Evolutionary conservation across 371 early-diverging fungal genomes (phyloP).

Genomic region (Apophysomyces variabilis): DNA sequence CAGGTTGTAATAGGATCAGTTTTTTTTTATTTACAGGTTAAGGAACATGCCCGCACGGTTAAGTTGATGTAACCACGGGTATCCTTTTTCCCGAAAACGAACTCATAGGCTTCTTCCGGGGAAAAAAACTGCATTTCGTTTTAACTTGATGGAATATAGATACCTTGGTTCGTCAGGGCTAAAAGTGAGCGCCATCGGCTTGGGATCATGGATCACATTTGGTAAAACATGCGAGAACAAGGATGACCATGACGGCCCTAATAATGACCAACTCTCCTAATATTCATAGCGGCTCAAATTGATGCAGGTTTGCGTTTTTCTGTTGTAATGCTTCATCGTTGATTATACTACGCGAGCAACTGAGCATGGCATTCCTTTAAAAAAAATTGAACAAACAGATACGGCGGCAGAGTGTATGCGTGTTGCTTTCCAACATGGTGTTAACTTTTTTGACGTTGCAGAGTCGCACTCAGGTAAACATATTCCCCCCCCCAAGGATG

Average conservation of each 20-base stretch:
- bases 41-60: too few species aligned
- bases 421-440: constrained; percentile 39
- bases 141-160: constrained; percentile 74
- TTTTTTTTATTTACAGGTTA: too few species aligned
- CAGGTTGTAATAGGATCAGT: too few species aligned
- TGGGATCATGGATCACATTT: constrained; percentile 66
- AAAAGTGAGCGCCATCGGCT: constrained; percentile 61
- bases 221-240: constrained; percentile 38
- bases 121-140: neutral
- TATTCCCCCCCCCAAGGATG: too few species aligned
- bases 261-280: neutral
- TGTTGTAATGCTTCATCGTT: too few species aligned
- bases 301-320: neutral
- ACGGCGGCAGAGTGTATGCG: constrained; percentile 6
- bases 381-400: neutral
- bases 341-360: too few species aligned
- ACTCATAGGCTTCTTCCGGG: neutral
- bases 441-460: constrained; percentile 83
- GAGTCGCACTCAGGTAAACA: constrained; percentile 62
- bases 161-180: constrained; percentile 82
- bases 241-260: neutral
- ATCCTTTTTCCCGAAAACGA: constrained; percentile 8
- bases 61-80: constrained; percentile 6
- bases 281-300: constrained; percentile 2
- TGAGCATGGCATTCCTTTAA: neutral